These are phyloP conservation scores for Keithomyces neogunnii DNA, from an alignment of 2,329 filamentous ascomycete species.

Conservation along the genomic window DNA sequence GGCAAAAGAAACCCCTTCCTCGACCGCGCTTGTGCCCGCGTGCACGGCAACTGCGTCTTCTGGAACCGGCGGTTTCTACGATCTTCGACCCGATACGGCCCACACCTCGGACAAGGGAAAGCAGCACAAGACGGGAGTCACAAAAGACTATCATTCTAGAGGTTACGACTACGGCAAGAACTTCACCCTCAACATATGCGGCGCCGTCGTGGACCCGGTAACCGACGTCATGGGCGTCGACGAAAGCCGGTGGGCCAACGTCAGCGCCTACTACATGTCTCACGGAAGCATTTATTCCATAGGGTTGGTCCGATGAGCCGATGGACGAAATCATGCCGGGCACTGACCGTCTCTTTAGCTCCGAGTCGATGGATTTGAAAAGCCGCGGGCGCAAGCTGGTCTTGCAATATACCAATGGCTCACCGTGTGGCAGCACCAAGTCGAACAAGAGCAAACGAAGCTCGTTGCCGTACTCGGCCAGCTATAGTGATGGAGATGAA, in stretches of 20 bases:
- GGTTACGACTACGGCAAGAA: conserved; percentile 74
- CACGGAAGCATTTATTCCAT: conserved; percentile 64
- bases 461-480: not conserved
- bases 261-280: conserved; percentile 68
- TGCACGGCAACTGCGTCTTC: conserved; percentile 49
- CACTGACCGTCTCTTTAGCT: conserved; percentile 14
- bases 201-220: conserved; percentile 59
- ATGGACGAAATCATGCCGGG: not conserved
- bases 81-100: conserved; percentile 47
- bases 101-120: conserved; percentile 34
- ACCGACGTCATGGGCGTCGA: conserved; percentile 57
- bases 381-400: conserved; percentile 66
- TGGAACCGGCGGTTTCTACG: conserved; percentile 50
- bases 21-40: conserved; percentile 35
- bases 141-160: conserved; percentile 51
- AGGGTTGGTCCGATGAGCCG: conserved; percentile 44
- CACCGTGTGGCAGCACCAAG: conserved; percentile 52
- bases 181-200: conserved; percentile 79
- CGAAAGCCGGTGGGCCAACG: conserved; percentile 55
- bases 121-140: conserved; percentile 31
- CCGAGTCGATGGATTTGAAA: conserved; percentile 41
- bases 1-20: conserved; percentile 28
- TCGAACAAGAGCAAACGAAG: conserved; percentile 18
- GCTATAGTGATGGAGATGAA: not conserved
- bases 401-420: conserved; percentile 69